Conservation (phyloP, 129 eudicot genomes). For the Silybum marianum region DNA sequence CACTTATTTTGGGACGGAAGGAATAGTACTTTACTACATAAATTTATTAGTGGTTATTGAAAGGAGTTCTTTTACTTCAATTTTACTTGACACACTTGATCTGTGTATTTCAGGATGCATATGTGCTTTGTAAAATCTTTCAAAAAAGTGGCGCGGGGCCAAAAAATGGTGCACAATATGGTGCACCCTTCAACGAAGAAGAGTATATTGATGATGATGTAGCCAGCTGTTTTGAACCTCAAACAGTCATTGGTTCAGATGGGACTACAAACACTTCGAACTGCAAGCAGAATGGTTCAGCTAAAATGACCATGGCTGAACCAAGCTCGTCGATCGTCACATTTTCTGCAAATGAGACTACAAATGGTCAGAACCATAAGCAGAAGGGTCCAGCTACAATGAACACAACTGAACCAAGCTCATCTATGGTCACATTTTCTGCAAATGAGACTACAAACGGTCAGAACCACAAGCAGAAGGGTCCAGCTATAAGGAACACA, state of each 20-base stretch:
- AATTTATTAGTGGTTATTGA: neutral
- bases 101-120: slow-evolving; percentile 52
- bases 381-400: slow-evolving; percentile 4
- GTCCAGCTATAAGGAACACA: slow-evolving; percentile 12
- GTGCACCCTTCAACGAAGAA: slow-evolving; percentile 76
- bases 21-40: neutral
- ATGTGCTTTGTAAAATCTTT: slow-evolving; percentile 63
- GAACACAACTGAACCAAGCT: slow-evolving; percentile 32
- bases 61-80: neutral
- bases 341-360: slow-evolving; percentile 16
- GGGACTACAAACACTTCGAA: neutral
- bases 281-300: neutral
- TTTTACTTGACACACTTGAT: slow-evolving; percentile 12
- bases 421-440: slow-evolving; percentile 28
- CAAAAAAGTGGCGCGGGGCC: slow-evolving; percentile 78
- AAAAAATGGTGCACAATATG: slow-evolving; percentile 74
- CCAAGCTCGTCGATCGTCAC: slow-evolving; percentile 36
- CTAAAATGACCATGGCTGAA: slow-evolving; percentile 18
- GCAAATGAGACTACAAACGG: neutral
- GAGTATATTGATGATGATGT: slow-evolving; percentile 62
- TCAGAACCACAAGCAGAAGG: neutral
- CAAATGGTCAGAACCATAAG: neutral
- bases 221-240: slow-evolving; percentile 27
- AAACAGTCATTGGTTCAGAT: slow-evolving; percentile 24
- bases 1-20: neutral